Base-by-base conservation (phyloP, 2,329 filamentous ascomycete genomes). In the Trichoderma koningii region DNA sequence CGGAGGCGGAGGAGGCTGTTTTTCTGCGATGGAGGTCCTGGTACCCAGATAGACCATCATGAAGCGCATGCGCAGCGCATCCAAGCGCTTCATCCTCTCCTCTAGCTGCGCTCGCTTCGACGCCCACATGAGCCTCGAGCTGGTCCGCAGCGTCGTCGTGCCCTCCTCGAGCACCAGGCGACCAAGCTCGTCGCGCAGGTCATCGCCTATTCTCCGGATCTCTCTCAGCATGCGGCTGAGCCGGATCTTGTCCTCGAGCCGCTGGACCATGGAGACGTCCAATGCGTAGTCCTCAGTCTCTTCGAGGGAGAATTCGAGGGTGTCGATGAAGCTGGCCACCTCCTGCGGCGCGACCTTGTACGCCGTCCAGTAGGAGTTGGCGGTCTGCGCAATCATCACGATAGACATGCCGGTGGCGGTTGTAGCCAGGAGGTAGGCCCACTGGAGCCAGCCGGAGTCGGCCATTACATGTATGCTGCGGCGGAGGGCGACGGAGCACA, bases 261-360 rank as follows among this genome's bases (percentile, higher is more conserved):
- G 82, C 71, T 80, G 80, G 45, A 88, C 80, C 66, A 82, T 83
- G 63, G 81, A 77, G 55, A 88, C 80, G 70, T 89, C 85, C 69
- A 81, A 79, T 73, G 88, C 84, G 72, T 88, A 88, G 71, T 80
- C 84, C 74, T 88, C 86, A 71, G 88, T 88, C 73, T 89, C 87
- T 69, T 83, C 79, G 55, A 87, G 79, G 45, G 85, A 90, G 70
- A 82, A 85, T 73, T 88, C 85, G 70, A 86, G 81, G 17, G 83
- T 80, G 71, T 88, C 85, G 71, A 87, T 74, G 70, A 88, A 86
- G 65, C 81, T 81, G 66, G 76, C 76, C 63, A 88, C 80, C 74
- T 89, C 86, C 68, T 77, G 79, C 30, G 86, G 86, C 30, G 87
- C 87, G 42, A 79, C 81, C 50, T 82, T 71, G 75, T 87, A 89